These are phyloP conservation scores for Fusarium falciforme DNA, from an alignment of 2,329 filamentous ascomycete genomes.

Conservation along the genomic window DNA sequence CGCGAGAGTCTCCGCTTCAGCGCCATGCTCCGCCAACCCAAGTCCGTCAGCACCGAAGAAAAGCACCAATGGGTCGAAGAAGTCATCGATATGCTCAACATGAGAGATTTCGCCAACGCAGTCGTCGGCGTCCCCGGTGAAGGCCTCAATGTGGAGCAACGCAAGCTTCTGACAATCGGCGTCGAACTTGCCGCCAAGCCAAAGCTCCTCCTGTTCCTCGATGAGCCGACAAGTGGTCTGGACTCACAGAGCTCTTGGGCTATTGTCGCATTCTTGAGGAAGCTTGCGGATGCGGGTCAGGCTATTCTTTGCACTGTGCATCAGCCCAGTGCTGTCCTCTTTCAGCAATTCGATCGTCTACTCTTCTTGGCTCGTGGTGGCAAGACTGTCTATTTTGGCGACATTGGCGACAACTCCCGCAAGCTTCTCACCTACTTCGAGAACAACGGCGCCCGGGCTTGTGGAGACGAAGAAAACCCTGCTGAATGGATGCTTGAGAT, in stretches of 20 bases:
- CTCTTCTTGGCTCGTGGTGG: conserved; percentile 47
- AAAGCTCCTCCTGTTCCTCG: not conserved
- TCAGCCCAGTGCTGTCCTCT: not conserved
- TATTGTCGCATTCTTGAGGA: not conserved
- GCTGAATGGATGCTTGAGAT: conserved; percentile 74
- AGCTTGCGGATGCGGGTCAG: not conserved
- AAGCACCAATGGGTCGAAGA: conserved; percentile 73
- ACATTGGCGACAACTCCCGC: conserved; percentile 66
- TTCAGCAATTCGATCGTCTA: conserved; percentile 58
- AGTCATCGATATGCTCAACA: conserved; percentile 48
- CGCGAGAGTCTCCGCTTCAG: conserved; percentile 66
- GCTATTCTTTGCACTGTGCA: not conserved
- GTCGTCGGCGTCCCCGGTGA: not conserved
- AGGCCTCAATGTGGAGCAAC: not conserved
- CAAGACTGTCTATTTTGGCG: conserved; percentile 69
- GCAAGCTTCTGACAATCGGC: not conserved
- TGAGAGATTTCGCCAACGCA: not conserved
- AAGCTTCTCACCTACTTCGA: conserved; percentile 70
- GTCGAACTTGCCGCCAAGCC: not conserved
- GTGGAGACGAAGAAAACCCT: conserved; percentile 70
- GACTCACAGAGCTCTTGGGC: not conserved
- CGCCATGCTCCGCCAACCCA: conserved; percentile 67
- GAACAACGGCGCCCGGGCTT: conserved; percentile 66
- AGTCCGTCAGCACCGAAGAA: conserved; percentile 63
- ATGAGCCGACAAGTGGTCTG: not conserved